These are phyloP conservation scores for Lizanozyma gosingica DNA, from an alignment of 1,139 yeast genomes.

Conservation along the genomic window DNA sequence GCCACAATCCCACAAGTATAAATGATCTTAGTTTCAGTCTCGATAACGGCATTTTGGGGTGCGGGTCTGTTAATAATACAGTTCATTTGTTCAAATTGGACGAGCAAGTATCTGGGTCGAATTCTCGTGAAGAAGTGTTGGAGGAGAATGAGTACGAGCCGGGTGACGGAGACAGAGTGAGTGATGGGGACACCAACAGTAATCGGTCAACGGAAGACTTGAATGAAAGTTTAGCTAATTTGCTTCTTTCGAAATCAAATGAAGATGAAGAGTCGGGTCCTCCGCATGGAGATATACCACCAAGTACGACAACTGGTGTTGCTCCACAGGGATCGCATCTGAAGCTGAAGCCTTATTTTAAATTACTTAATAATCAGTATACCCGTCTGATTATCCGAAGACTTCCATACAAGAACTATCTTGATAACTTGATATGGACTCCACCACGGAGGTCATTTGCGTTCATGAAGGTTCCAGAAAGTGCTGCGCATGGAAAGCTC, in stretches of 20 bases:
- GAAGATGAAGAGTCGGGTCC: constrained; percentile 4
- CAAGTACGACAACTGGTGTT: background rate
- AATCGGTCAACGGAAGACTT: constrained; percentile 25
- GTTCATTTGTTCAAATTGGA: constrained; percentile 52
- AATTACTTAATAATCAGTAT: constrained; percentile 24
- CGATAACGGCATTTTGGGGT: constrained; percentile 46
- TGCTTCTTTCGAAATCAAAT: constrained; percentile 20
- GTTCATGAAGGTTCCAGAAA: constrained; percentile 30
- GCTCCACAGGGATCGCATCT: background rate
- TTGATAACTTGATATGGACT: constrained; percentile 36
- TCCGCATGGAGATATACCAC: constrained; percentile 5
- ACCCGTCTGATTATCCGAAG: constrained; percentile 31
- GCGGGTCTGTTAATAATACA: constrained; percentile 61
- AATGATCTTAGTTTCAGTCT: constrained; percentile 46
- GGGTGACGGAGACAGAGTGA: constrained; percentile 5
- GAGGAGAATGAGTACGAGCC: background rate
- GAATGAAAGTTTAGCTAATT: constrained; percentile 36
- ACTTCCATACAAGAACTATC: constrained; percentile 34
- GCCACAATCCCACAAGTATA: constrained; percentile 53
- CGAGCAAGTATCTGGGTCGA: constrained; percentile 3
- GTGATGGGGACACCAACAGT: constrained; percentile 1
- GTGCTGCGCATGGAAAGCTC: constrained; percentile 12
- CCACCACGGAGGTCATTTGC: constrained; percentile 40
- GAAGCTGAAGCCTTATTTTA: constrained; percentile 4
- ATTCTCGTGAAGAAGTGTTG: background rate